These are phyloP conservation scores for Fusarium nodosum DNA, from an alignment of 2,329 filamentous ascomycete species.

Conservation along the genomic window DNA sequence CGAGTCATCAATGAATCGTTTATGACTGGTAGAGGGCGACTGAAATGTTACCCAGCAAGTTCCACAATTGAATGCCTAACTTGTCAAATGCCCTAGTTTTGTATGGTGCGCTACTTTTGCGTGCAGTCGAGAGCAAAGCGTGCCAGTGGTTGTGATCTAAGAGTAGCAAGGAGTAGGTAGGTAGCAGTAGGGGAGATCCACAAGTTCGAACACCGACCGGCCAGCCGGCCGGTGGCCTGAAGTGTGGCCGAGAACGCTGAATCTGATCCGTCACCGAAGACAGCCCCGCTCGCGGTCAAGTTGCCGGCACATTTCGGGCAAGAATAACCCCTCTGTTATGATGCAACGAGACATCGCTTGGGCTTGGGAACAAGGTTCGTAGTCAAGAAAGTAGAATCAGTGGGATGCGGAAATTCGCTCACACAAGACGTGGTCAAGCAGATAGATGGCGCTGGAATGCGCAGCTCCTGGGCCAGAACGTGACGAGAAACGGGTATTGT, in stretches of 20 bases:
- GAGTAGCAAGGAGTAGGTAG: conserved; percentile 1
- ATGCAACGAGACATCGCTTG: conserved; percentile 13
- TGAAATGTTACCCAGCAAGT: conserved; percentile 11
- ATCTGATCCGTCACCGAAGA: conserved; percentile 42
- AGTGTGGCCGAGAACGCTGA: conserved; percentile 26
- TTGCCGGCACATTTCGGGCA: conserved; percentile 18
- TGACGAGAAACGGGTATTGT: conserved; percentile 1
- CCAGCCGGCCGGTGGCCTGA: conserved; percentile 9
- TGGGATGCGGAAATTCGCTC: conserved; percentile 37
- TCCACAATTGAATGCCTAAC: conserved; percentile 34
- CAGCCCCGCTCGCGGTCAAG: conserved; percentile 31
- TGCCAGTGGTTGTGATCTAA: conserved; percentile 25
- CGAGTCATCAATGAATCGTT: conserved; percentile 1
- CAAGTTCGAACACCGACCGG: conserved; percentile 22
- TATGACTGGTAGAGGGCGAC: conserved; percentile 24
- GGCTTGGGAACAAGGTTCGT: conserved; percentile 29
- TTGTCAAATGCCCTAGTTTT: conserved; percentile 21
- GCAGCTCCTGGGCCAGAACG: neutral
- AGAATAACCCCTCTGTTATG: conserved; percentile 22
- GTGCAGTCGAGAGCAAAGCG: conserved; percentile 9
- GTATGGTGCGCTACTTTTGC: conserved; percentile 20
- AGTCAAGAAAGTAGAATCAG: conserved; percentile 26
- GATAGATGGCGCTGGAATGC: conserved; percentile 5
- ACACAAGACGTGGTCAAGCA: conserved; percentile 9
- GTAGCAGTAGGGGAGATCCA: conserved; percentile 22